These are phyloP conservation scores for Saraca asoca DNA, from an alignment of 331 rosid species.

Conservation along the genomic window DNA sequence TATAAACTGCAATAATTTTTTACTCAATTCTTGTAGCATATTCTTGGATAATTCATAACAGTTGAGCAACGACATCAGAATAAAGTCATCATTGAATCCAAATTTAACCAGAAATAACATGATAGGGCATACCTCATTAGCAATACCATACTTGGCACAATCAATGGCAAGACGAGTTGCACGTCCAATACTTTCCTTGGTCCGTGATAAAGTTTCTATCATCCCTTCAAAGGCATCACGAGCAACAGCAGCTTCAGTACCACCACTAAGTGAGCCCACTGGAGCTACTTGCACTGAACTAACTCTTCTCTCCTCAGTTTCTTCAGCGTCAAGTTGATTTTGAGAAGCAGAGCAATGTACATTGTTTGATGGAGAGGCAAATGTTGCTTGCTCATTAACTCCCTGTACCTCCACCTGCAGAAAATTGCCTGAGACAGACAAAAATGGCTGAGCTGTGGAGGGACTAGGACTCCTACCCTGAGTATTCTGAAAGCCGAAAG, in stretches of 20 bases:
- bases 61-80: constrained; percentile 7
- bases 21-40: constrained; percentile 5
- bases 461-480: constrained; percentile 80
- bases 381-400: constrained; percentile 42
- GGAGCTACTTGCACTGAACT: constrained; percentile 69
- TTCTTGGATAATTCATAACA: constrained; percentile 21
- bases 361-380: constrained; percentile 68
- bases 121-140: constrained; percentile 74
- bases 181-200: constrained; percentile 96
- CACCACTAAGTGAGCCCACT: constrained; percentile 89
- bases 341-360: constrained; percentile 50
- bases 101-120: constrained; percentile 23
- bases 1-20: neutral
- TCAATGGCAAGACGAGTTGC: constrained; percentile 99
- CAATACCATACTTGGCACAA: constrained; percentile 98
- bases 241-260: constrained; percentile 98
- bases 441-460: constrained; percentile 54
- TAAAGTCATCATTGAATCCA: constrained; percentile 14
- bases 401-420: constrained; percentile 59
- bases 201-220: constrained; percentile 99
- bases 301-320: constrained; percentile 68
- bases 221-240: constrained; percentile 99
- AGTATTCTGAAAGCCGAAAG: constrained; percentile 51
- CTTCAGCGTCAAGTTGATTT: constrained; percentile 69
- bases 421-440: constrained; percentile 49